phyloP scores from a whole-genome alignment of 257 asterid genomes.

The Fraxinus quadrangulata region DNA sequence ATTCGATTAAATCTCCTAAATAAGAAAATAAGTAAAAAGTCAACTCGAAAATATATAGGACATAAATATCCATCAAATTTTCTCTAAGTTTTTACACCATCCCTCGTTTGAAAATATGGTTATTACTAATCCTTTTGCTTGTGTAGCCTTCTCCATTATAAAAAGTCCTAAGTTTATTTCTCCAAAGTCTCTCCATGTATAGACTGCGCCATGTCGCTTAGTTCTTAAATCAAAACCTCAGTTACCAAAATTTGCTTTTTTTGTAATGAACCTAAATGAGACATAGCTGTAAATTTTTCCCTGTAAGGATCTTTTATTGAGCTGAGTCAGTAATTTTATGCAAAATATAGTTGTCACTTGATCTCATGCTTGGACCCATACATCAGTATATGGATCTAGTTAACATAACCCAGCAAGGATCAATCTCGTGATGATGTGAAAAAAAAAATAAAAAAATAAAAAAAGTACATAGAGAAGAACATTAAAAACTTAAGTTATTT shows the following conservation, averaged over 20 bases:
- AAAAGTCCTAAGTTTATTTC: not conserved
- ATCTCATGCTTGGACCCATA: constrained; percentile 22
- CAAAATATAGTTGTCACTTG: not conserved
- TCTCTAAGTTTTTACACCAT: constrained; percentile 10
- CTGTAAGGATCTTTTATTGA: not conserved
- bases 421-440: not conserved
- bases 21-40: not conserved
- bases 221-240: constrained; percentile 8
- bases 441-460: no score
- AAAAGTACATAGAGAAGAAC: not conserved
- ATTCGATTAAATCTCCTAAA: not conserved
- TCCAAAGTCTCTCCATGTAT: not conserved
- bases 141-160: no score
- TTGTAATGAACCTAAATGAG: not conserved
- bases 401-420: not conserved
- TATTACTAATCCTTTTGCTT: constrained; percentile 1
- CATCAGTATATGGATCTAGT: not conserved
- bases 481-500: not conserved
- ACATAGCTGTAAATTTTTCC: not conserved
- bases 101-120: constrained; percentile 1
- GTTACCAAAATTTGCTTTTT: not conserved
- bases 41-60: not conserved
- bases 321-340: not conserved
- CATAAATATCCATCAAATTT: not conserved
- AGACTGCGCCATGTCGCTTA: constrained; percentile 6